Evolutionary conservation across 2,329 filamentous ascomycete genomes (phyloP).

Genomic region (Ophiosphaerella korrae): DNA sequence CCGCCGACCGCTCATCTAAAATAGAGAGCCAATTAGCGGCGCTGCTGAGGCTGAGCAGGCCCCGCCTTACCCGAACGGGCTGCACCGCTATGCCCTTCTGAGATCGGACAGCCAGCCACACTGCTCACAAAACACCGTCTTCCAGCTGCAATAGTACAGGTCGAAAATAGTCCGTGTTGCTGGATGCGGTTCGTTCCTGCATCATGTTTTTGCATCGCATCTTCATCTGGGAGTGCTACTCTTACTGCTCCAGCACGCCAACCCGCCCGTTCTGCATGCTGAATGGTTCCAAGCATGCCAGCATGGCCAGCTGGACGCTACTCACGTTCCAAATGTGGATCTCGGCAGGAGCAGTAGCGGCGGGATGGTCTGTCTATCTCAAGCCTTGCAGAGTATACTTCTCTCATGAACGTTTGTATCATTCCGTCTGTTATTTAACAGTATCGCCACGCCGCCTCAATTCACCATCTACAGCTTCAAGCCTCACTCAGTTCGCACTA

Average conservation of each 20-base stretch:
- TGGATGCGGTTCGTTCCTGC: slow-evolving; percentile 35
- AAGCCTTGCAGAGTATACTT: slow-evolving; percentile 36
- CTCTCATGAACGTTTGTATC: slow-evolving; percentile 34
- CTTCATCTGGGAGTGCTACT: slow-evolving; percentile 32
- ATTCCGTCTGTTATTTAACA: slow-evolving; percentile 38
- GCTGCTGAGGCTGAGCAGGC: slow-evolving; percentile 22
- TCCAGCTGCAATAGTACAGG: slow-evolving; percentile 41
- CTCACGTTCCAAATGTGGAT: slow-evolving; percentile 43
- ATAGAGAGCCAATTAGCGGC: slow-evolving; percentile 31
- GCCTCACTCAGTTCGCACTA: slow-evolving; percentile 20
- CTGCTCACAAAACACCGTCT: slow-evolving; percentile 31
- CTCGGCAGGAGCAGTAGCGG: slow-evolving; percentile 43
- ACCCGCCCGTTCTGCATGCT: slow-evolving; percentile 38
- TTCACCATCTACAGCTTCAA: slow-evolving; percentile 24
- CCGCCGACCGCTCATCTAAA: slow-evolving; percentile 24
- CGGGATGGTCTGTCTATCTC: slow-evolving; percentile 42
- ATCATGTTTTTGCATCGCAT: slow-evolving; percentile 20
- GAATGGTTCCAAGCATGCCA: slow-evolving; percentile 34
- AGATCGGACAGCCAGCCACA: slow-evolving; percentile 27
- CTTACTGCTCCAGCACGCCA: slow-evolving; percentile 30
- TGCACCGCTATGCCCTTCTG: slow-evolving; percentile 23
- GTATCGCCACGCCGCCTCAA: slow-evolving; percentile 37
- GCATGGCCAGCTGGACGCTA: slow-evolving; percentile 44
- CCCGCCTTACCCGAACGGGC: slow-evolving; percentile 35
- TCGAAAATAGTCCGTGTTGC: slow-evolving; percentile 32